These are phyloP conservation scores for Chrysopogon serrulatus DNA, from an alignment of 176 grass and related monocot species.

Conservation along the genomic window DNA sequence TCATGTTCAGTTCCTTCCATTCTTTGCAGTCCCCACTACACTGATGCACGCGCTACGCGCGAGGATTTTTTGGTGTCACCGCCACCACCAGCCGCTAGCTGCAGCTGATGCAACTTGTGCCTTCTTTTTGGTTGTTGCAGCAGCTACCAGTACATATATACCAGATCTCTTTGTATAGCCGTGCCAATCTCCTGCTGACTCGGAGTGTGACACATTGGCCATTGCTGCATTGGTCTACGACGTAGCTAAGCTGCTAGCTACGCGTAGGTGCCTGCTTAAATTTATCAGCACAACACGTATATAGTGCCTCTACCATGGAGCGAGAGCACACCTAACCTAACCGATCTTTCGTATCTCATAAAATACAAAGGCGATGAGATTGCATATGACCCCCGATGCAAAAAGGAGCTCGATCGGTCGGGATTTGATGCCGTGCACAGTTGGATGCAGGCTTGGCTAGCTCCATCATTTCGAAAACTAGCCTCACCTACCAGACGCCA, in stretches of 20 bases:
- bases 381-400: background rate
- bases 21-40: too few relatives aligned
- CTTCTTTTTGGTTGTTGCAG: background rate
- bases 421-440: constrained; percentile 16
- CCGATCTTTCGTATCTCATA: constrained; percentile 32
- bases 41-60: background rate
- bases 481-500: constrained; percentile 34
- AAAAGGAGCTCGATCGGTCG: background rate
- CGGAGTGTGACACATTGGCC: background rate
- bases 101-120: background rate
- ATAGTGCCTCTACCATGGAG: background rate
- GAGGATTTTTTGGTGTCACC: background rate
- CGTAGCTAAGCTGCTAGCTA: background rate
- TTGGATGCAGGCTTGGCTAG: background rate
- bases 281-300: background rate
- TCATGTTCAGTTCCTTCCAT: background rate
- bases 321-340: constrained; percentile 14
- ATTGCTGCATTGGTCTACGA: background rate
- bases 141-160: background rate
- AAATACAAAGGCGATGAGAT: constrained; percentile 33
- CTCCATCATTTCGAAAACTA: background rate
- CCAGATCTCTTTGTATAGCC: background rate
- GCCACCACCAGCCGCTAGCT: background rate
- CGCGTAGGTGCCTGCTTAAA: background rate
- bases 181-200: background rate